These are phyloP conservation scores for Mimosa pudica DNA, from an alignment of 306 rosid species.

Conservation along the genomic window DNA sequence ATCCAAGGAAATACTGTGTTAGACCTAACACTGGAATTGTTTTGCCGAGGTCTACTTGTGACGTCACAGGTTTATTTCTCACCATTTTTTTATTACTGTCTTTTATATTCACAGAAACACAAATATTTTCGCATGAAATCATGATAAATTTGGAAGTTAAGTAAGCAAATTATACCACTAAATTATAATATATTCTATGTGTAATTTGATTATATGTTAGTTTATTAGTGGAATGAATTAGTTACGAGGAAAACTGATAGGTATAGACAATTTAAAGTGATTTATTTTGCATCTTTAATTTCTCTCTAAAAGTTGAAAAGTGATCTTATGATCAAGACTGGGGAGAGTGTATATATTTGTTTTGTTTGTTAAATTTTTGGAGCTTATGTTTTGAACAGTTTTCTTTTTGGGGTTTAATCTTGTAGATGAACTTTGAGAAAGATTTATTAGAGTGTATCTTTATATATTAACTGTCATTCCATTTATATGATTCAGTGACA, in stretches of 20 bases:
- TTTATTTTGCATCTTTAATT: too few relatives aligned
- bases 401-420: not conserved
- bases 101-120: conserved; percentile 2
- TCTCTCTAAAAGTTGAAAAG: too few relatives aligned
- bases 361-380: not conserved
- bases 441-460: not conserved
- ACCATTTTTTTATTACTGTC: conserved; percentile 17
- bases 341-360: not conserved
- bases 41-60: conserved; percentile 82
- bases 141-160: too few relatives aligned
- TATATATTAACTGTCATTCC: conserved; percentile 6
- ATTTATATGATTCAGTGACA: conserved; percentile 54
- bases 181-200: too few relatives aligned
- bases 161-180: too few relatives aligned
- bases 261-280: too few relatives aligned
- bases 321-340: too few relatives aligned
- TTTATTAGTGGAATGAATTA: too few relatives aligned
- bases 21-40: conserved; percentile 95
- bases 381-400: not conserved
- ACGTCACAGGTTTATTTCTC: conserved; percentile 61
- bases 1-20: conserved; percentile 94
- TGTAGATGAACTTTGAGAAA: not conserved
- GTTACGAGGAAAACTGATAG: too few relatives aligned
- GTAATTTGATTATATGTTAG: too few relatives aligned
- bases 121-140: conserved; percentile 6